Base-by-base conservation (phyloP, 2,329 filamentous ascomycete genomes). In the Fusarium multiceps region DNA sequence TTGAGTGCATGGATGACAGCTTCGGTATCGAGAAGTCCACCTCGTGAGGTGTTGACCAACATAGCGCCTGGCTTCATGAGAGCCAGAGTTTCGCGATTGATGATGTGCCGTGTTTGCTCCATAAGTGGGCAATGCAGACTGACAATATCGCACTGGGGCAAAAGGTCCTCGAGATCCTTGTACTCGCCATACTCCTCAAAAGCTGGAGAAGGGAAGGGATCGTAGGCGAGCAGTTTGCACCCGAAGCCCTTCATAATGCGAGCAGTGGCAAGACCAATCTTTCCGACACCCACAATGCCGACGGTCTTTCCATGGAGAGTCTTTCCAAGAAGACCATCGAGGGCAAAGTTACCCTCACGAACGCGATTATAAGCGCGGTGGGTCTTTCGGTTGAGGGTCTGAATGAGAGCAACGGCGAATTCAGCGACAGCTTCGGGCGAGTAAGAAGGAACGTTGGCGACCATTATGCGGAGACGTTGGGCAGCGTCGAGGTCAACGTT, bases 401-500 rank as follows among this genome's bases (percentile, higher is more conserved):
- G 88, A 55, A 91, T 82, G 63, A 92, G 82, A 3, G 89, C 88
- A n/a, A 92, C 85, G 42, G 88, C 86, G 73, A 91, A 92, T 81
- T 92, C 90, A 69, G 89, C 89, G 4, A 92, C 90, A 4, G 89
- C 88, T 77, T 92, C 88, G 62, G 90, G 90, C 10, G 88, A 89
- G 80, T 92, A 92, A 5, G 88, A 86, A 2, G 90, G 89, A 34
- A 92, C 89, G 63, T 89, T 88, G 71, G 88, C 88, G 46, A 91
- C 88, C 73, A 87, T 86, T 68, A 92, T 79, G 59, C 85, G 84
- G 6, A 88, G 82, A 21, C 77, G 74, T 71, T 84, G 81, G 57
- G 90, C 90, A 2, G 82, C 80, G 20, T 77, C 76, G 23, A 92
- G 85, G 74, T 92, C 87, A 62, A 92, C 86, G 71, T 90, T 88